Percentiles rank a stretch among this genome's conserved stretches.
These are phyloP conservation scores for Escovopsis sp. DNA, from an alignment of 2,329 filamentous ascomycete genomes.

Conservation along the genomic window DNA sequence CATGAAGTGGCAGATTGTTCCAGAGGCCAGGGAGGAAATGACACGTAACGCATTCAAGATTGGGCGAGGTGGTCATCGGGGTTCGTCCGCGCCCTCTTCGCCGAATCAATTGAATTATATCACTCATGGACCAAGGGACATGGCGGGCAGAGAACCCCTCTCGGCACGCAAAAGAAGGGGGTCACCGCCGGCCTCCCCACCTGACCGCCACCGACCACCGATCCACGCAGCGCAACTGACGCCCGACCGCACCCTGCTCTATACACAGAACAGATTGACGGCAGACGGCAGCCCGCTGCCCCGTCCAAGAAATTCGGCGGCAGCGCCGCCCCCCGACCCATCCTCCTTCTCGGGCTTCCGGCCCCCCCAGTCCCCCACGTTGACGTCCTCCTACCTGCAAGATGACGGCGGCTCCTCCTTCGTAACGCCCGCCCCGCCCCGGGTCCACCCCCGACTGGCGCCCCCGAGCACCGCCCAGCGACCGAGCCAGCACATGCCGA, in stretches of 20 bases:
- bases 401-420: conserved; percentile 44
- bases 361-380: conserved; percentile 40
- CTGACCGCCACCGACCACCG: conserved; percentile 33
- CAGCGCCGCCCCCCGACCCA: conserved; percentile 16
- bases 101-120: conserved; percentile 45
- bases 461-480: conserved; percentile 69
- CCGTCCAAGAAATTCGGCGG: conserved; percentile 33
- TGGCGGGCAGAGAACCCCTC: conserved; percentile 32
- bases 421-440: conserved; percentile 57
- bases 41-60: conserved; percentile 53
- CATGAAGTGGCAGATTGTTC: conserved; percentile 95
- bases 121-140: conserved; percentile 41
- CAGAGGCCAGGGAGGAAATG: conserved; percentile 76
- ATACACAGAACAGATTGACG: conserved; percentile 22
- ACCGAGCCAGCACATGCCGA: conserved; percentile 74
- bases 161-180: conserved; percentile 43
- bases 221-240: conserved; percentile 39
- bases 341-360: conserved; percentile 34
- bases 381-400: conserved; percentile 46
- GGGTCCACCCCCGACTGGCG: conserved; percentile 58
- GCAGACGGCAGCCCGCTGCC: conserved; percentile 49
- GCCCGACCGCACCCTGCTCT: conserved; percentile 35
- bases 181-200: conserved; percentile 39
- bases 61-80: conserved; percentile 47
- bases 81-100: conserved; percentile 58